phyloP scores from a whole-genome alignment of 2,329 filamentous ascomycete genomes.

The Fusarium sulawesiense region DNA sequence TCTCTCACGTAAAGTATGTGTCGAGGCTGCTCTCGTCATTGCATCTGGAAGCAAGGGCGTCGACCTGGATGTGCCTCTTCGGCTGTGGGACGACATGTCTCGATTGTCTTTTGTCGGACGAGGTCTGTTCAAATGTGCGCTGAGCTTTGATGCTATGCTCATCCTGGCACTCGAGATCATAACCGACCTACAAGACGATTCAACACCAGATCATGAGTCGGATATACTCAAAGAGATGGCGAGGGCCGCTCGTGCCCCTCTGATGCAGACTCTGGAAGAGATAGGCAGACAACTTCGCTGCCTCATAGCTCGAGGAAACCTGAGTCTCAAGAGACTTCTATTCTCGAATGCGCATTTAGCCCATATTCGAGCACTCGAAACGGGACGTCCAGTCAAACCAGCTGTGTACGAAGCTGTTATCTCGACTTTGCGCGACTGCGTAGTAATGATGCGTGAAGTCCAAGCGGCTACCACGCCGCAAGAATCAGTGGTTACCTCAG shows the following conservation, averaged over 20 bases:
- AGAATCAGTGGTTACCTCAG: constrained; percentile 25
- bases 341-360: constrained; percentile 40
- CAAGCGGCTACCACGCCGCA: constrained; percentile 32
- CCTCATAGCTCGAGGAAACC: constrained; percentile 37
- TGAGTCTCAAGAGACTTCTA: constrained; percentile 42
- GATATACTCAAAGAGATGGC: constrained; percentile 43
- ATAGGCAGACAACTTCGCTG: constrained; percentile 35
- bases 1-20: constrained; percentile 43
- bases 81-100: constrained; percentile 39
- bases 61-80: constrained; percentile 24
- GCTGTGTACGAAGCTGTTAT: constrained; percentile 40
- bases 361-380: constrained; percentile 43
- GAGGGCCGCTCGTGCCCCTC: constrained; percentile 33
- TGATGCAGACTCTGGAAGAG: constrained; percentile 37
- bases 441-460: constrained; percentile 31
- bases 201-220: constrained; percentile 28
- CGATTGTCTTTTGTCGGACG: constrained; percentile 43
- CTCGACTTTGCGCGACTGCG: constrained; percentile 35
- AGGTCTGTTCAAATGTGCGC: constrained; percentile 43
- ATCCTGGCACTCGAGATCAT: constrained; percentile 40
- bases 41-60: constrained; percentile 31
- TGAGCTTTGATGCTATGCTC: constrained; percentile 45
- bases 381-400: constrained; percentile 34
- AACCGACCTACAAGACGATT: constrained; percentile 43
- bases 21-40: constrained; percentile 43